Evolutionary conservation across 2,329 filamentous ascomycete species (phyloP).

Genomic region (Gyromitra esculenta): DNA sequence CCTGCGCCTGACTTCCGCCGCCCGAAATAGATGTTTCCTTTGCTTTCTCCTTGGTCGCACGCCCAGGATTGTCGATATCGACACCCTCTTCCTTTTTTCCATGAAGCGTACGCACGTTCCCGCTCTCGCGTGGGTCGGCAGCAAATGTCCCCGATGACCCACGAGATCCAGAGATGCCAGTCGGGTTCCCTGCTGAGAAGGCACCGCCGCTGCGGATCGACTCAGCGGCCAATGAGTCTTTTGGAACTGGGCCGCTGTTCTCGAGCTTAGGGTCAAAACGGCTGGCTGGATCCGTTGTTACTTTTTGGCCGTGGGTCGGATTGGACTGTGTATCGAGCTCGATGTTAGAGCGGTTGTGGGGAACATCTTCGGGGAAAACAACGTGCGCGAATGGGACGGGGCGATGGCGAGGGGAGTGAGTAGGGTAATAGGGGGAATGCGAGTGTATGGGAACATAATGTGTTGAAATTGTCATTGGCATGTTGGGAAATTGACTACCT

Average conservation of each 20-base stretch:
- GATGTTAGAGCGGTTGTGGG: conserved; percentile 10
- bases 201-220: conserved; percentile 48
- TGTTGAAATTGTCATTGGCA: conserved; percentile 29
- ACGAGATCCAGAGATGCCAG: conserved; percentile 43
- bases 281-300: conserved; percentile 44
- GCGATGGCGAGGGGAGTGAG: conserved; percentile 37
- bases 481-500: conserved; percentile 30
- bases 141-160: conserved; percentile 42
- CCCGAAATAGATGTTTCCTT: conserved; percentile 23
- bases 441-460: conserved; percentile 24
- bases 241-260: conserved; percentile 52
- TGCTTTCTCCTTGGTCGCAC: conserved; percentile 4
- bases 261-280: conserved; percentile 51
- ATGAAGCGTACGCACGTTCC: conserved; percentile 34
- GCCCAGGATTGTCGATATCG: background rate
- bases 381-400: conserved; percentile 32
- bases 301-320: conserved; percentile 54
- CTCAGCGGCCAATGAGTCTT: conserved; percentile 56
- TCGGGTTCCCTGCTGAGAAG: conserved; percentile 54
- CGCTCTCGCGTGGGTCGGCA: conserved; percentile 45
- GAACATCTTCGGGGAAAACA: conserved; percentile 26
- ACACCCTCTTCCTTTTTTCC: conserved; percentile 16
- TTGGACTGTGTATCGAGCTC: conserved; percentile 48
- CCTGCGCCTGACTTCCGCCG: conserved; percentile 5
- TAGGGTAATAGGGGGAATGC: conserved; percentile 20